Conservation (phyloP, 192 early-diverging fungal species). For the Phycomyces nitens region DNA sequence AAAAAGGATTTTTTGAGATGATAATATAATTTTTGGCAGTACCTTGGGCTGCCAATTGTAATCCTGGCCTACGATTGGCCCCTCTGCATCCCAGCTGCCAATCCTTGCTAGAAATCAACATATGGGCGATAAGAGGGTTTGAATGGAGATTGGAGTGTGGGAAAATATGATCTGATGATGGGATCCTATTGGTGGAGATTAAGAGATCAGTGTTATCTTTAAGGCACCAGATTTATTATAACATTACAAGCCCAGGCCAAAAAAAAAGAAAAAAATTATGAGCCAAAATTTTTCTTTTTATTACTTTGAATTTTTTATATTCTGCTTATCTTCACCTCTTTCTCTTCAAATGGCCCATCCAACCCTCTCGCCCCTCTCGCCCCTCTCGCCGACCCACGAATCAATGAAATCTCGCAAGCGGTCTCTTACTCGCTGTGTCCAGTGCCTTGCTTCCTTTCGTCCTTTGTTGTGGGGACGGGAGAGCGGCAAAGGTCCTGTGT, state of each 20-base stretch:
- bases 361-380: background rate
- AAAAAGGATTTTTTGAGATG: too few relatives aligned
- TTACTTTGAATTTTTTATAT: slow-evolving; percentile 6
- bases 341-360: slow-evolving; percentile 4
- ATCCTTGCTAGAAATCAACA: too few relatives aligned
- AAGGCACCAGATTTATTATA: slow-evolving; percentile 11
- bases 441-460: slow-evolving; percentile 24
- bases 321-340: background rate
- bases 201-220: slow-evolving; percentile 17
- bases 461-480: slow-evolving; percentile 25
- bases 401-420: slow-evolving; percentile 19
- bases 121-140: background rate
- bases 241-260: background rate
- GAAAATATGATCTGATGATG: slow-evolving; percentile 14
- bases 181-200: slow-evolving; percentile 9
- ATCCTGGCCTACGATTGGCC: too few relatives aligned
- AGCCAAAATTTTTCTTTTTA: slow-evolving; percentile 7
- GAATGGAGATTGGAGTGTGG: slow-evolving; percentile 5
- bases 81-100: too few relatives aligned
- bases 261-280: too few relatives aligned
- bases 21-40: too few relatives aligned
- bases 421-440: slow-evolving; percentile 27
- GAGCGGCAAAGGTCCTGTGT: slow-evolving; percentile 25
- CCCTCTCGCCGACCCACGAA: background rate
- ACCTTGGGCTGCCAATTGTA: too few relatives aligned